A percentile compares a stretch with the other conserved stretches of the same genome.
Evolutionary conservation across 208 protist genomes (phyloP).

Genomic region (Crithidia acanthocephali): DNA sequence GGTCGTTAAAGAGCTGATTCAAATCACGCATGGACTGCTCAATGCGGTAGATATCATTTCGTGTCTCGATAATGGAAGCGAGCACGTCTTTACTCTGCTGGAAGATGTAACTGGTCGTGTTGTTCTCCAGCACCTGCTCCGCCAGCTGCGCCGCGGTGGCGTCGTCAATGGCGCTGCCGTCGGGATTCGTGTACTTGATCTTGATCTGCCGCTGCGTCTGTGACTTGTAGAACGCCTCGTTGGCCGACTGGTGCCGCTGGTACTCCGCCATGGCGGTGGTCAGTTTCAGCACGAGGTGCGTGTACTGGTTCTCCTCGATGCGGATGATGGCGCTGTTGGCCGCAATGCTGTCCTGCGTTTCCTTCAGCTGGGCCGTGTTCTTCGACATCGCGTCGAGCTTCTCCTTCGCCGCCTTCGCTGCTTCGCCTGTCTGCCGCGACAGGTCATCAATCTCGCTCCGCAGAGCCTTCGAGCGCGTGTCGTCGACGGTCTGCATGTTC

Average conservation of each 20-base stretch:
- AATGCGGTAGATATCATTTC: conserved; percentile 91
- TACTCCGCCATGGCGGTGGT: conserved; percentile 61
- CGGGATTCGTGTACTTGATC: conserved; percentile 87
- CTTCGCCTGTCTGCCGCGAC: conserved; percentile 45
- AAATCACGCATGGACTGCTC: conserved; percentile 88
- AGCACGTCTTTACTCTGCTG: conserved; percentile 90
- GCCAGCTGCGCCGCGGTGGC: conserved; percentile 69
- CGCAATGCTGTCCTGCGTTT: conserved; percentile 51
- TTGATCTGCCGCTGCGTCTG: conserved; percentile 93
- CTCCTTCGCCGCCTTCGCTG: conserved; percentile 51
- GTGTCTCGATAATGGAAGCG: conserved; percentile 83
- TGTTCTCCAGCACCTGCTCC: conserved; percentile 82
- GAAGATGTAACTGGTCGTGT: conserved; percentile 82
- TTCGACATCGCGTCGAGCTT: conserved; percentile 61
- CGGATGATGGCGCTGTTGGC: conserved; percentile 81
- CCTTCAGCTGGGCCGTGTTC: conserved; percentile 69
- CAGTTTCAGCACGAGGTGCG: conserved; percentile 57
- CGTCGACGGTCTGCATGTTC: conserved; percentile 78
- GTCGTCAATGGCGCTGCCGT: conserved; percentile 81
- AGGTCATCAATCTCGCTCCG: conserved; percentile 70
- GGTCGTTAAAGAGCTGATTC: conserved; percentile 90
- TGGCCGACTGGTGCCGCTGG: conserved; percentile 60
- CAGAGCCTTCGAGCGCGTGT: conserved; percentile 50
- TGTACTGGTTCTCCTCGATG: conserved; percentile 89
- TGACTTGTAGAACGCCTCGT: conserved; percentile 71